Conservation (phyloP, 805 yeast species). For the Debaryomyces maramus region DNA sequence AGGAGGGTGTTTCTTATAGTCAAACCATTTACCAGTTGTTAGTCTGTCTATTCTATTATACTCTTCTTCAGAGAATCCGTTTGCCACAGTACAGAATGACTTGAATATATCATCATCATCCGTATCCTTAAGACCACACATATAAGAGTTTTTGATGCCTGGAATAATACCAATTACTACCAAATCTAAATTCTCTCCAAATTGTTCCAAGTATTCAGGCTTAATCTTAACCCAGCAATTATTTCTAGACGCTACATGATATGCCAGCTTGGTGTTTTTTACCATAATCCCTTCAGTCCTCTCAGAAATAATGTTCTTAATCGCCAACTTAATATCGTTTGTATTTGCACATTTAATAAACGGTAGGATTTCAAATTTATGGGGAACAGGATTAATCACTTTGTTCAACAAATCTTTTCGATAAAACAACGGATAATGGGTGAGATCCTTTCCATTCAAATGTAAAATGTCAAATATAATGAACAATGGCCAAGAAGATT, state of each 20-base stretch:
- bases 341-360: conserved; percentile 42
- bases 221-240: conserved; percentile 85
- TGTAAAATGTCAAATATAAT: conserved; percentile 73
- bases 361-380: conserved; percentile 51
- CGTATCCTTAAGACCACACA: conserved; percentile 66
- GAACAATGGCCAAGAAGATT: conserved; percentile 51
- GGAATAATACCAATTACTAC: conserved; percentile 76
- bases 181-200: conserved; percentile 84
- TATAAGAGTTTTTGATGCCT: conserved; percentile 67
- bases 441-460: conserved; percentile 65
- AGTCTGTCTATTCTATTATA: conserved; percentile 55
- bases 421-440: conserved; percentile 50
- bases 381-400: conserved; percentile 46
- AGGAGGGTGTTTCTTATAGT: conserved; percentile 38
- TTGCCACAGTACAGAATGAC: conserved; percentile 78
- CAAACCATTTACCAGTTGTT: conserved; percentile 64
- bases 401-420: conserved; percentile 54
- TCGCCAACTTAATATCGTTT: conserved; percentile 53
- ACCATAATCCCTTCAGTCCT: conserved; percentile 83
- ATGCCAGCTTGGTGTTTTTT: conserved; percentile 60
- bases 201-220: conserved; percentile 84
- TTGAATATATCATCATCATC: conserved; percentile 46
- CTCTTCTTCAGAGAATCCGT: conserved; percentile 73
- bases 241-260: conserved; percentile 59
- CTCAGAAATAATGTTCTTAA: conserved; percentile 56